Percentiles rank a stretch among this genome's conserved stretches.
Evolutionary conservation across 164 flowering plant species (phyloP).

Genomic region (Vitis labrusca): DNA sequence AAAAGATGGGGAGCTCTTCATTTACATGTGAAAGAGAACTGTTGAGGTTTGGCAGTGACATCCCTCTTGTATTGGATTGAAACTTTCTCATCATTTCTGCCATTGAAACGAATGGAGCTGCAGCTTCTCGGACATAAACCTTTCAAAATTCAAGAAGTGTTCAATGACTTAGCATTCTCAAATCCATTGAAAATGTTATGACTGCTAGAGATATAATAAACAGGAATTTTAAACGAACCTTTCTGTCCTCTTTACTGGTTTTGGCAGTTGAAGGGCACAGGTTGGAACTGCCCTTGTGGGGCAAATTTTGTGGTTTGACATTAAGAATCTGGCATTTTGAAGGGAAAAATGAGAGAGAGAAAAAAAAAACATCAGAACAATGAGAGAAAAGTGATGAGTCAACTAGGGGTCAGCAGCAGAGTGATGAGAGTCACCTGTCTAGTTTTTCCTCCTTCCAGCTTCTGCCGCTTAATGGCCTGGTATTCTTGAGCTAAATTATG

Average conservation of each 20-base stretch:
- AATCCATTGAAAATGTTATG: not conserved
- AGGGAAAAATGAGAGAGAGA: not conserved
- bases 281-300: conserved; percentile 53
- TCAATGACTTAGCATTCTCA: conserved; percentile 6
- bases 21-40: conserved; percentile 54
- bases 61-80: conserved; percentile 70
- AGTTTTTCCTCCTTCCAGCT: conserved; percentile 80
- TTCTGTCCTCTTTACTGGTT: conserved; percentile 59
- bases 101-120: conserved; percentile 70
- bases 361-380: not conserved
- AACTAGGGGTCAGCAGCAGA: not conserved
- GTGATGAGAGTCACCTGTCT: conserved; percentile 56
- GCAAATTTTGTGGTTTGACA: conserved; percentile 56
- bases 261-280: conserved; percentile 32
- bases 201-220: not conserved
- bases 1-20: not conserved
- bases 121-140: conserved; percentile 76
- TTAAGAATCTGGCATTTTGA: conserved; percentile 61
- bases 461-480: conserved; percentile 92
- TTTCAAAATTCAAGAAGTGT: conserved; percentile 11
- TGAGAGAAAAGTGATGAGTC: not conserved
- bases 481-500: conserved; percentile 70
- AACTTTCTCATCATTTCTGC: conserved; percentile 89
- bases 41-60: conserved; percentile 41
- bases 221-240: conserved; percentile 41